Percentiles rank a stretch among this genome's conserved stretches.
phyloP scores from a whole-genome alignment of 108 stramenopile species.

The Ochromonas danica region DNA sequence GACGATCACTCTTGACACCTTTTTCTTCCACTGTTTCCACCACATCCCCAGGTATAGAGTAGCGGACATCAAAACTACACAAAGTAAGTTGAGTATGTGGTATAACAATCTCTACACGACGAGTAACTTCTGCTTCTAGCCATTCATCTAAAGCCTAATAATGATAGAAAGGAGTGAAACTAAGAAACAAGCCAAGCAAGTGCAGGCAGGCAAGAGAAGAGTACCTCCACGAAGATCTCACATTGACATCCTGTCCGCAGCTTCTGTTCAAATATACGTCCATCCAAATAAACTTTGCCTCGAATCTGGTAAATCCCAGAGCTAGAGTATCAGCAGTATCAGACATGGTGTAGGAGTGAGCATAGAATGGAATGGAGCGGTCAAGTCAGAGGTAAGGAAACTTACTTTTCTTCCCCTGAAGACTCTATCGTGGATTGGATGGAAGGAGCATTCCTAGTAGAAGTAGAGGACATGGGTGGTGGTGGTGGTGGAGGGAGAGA shows the following conservation, averaged over 20 bases:
- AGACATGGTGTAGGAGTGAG: background rate
- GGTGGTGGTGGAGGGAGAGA: background rate
- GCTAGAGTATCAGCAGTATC: background rate
- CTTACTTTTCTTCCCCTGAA: no score
- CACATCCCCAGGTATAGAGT: background rate
- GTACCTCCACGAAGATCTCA: conserved; percentile 32
- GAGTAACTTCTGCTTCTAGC: background rate
- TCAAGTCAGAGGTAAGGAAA: no score
- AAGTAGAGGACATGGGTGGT: no score
- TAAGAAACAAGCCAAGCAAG: no score
- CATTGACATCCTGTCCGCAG: background rate
- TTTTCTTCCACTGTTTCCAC: background rate
- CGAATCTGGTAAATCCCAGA: background rate
- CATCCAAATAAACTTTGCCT: conserved; percentile 21
- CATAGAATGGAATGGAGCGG: no score
- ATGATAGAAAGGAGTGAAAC: no score
- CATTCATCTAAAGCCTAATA: conserved; percentile 21
- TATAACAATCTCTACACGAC: background rate
- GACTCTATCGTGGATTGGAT: no score
- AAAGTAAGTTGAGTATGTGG: background rate
- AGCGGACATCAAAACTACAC: background rate
- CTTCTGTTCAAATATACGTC: conserved; percentile 6
- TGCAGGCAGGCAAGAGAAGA: no score
- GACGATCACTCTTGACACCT: background rate
- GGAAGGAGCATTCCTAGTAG: no score